phyloP scores from a whole-genome alignment of 169 alveolate species.

The Babesia divergens region DNA sequence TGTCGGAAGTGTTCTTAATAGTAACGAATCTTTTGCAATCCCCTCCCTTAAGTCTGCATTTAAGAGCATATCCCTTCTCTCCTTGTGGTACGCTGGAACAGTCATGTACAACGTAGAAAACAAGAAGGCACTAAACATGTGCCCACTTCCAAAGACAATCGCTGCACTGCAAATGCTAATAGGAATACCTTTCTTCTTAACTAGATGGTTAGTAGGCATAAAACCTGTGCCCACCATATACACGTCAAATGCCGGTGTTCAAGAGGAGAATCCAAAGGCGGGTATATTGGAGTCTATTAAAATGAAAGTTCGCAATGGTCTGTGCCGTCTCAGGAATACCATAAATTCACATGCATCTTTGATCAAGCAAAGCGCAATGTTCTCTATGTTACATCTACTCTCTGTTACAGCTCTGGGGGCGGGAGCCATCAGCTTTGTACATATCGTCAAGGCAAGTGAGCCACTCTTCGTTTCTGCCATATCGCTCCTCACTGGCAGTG shows the following conservation, averaged over 20 bases:
- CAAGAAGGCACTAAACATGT: constrained; percentile 71
- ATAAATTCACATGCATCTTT: constrained; percentile 30
- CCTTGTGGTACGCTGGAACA: constrained; percentile 70
- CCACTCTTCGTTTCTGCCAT: constrained; percentile 73
- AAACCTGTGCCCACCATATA: constrained; percentile 28
- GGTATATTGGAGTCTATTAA: constrained; percentile 16
- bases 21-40: neutral
- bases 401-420: constrained; percentile 72
- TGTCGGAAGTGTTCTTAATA: neutral
- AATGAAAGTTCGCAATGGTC: constrained; percentile 13
- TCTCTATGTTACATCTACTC: constrained; percentile 59
- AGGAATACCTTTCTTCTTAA: constrained; percentile 70
- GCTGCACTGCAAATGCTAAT: constrained; percentile 74
- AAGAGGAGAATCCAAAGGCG: neutral
- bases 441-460: constrained; percentile 69
- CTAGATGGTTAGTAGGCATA: constrained; percentile 65
- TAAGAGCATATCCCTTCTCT: constrained; percentile 12
- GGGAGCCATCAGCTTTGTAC: constrained; percentile 72
- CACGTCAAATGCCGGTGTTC: constrained; percentile 15
- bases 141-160: constrained; percentile 70
- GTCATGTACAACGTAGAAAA: constrained; percentile 72
- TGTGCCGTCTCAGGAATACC: constrained; percentile 5
- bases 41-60: neutral
- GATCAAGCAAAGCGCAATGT: constrained; percentile 64
- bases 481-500: constrained; percentile 44